phyloP scores from a whole-genome alignment of 2,329 filamentous ascomycete species.

The Amauroascus verrucosus region DNA sequence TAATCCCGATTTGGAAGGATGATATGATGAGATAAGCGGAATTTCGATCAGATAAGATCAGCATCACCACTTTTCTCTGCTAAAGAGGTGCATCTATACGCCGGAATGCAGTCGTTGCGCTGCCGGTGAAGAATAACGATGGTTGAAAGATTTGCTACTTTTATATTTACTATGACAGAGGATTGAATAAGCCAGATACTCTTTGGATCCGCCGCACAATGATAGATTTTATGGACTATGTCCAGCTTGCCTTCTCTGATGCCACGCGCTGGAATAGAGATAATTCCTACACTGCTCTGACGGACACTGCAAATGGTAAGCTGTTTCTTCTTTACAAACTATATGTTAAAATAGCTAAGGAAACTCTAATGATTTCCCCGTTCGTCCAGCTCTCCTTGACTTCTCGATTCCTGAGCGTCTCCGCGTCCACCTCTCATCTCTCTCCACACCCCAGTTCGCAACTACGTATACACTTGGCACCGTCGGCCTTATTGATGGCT shows the following conservation, averaged over 20 bases:
- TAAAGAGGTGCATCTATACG: too few species aligned
- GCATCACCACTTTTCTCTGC: too few species aligned
- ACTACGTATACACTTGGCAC: conserved; percentile 88
- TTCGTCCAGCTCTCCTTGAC: conserved; percentile 61
- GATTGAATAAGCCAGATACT: not conserved
- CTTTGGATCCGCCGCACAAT: conserved; percentile 41
- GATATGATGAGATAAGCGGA: conserved; percentile 19
- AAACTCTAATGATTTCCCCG: too few species aligned
- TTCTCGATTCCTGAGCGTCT: conserved; percentile 79
- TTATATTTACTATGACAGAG: too few species aligned
- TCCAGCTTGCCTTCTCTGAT: conserved; percentile 81
- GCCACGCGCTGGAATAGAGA: conserved; percentile 81
- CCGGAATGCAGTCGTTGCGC: too few species aligned
- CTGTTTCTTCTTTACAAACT: not conserved
- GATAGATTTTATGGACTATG: conserved; percentile 96
- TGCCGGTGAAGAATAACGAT: too few species aligned
- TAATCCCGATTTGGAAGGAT: conserved; percentile 27
- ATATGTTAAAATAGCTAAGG: not conserved
- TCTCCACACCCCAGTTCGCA: conserved; percentile 85
- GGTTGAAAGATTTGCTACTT: too few species aligned
- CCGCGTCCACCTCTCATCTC: conserved; percentile 76
- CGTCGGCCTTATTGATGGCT: conserved; percentile 85
- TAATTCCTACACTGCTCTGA: conserved; percentile 82
- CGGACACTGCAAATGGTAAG: conserved; percentile 69
- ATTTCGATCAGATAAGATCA: conserved; percentile 2